These are phyloP conservation scores for Yarrowia yakushimensis DNA, from an alignment of 805 yeast species.

Conservation along the genomic window DNA sequence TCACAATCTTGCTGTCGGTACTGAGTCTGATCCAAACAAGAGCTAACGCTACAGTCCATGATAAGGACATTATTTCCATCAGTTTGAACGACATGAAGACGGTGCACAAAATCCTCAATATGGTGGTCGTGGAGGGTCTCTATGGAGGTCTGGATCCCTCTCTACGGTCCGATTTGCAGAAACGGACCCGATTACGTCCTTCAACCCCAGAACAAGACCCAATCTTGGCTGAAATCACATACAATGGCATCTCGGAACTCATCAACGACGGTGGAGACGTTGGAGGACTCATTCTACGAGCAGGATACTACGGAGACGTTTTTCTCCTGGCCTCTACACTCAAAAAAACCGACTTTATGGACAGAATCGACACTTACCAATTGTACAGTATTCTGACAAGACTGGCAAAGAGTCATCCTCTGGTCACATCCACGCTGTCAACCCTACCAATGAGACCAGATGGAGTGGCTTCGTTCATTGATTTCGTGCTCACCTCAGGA, in stretches of 20 bases:
- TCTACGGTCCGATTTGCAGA: conserved; percentile 53
- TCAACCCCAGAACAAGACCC: neutral
- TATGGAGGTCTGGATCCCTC: conserved; percentile 46
- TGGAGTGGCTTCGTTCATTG: conserved; percentile 14
- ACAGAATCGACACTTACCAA: conserved; percentile 4
- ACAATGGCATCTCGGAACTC: conserved; percentile 2
- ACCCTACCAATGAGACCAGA: conserved; percentile 14
- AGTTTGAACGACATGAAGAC: conserved; percentile 83
- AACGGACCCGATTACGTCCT: conserved; percentile 45
- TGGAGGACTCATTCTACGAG: conserved; percentile 6
- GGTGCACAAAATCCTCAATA: conserved; percentile 59
- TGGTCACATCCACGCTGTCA: conserved; percentile 1
- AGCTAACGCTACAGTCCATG: conserved; percentile 8
- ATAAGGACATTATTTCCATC: conserved; percentile 43
- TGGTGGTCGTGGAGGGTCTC: conserved; percentile 67
- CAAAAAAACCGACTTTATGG: neutral
- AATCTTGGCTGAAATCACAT: neutral
- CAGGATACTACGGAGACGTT: conserved; percentile 18
- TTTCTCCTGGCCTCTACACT: neutral
- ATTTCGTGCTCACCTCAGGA: neutral
- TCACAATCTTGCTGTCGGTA: neutral
- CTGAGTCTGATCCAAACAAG: neutral
- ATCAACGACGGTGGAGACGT: conserved; percentile 13
- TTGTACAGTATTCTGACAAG: conserved; percentile 4
- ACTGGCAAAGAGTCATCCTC: neutral